Conservation (phyloP, 2,329 filamentous ascomycete genomes). For the Hypoxylon sp. region DNA sequence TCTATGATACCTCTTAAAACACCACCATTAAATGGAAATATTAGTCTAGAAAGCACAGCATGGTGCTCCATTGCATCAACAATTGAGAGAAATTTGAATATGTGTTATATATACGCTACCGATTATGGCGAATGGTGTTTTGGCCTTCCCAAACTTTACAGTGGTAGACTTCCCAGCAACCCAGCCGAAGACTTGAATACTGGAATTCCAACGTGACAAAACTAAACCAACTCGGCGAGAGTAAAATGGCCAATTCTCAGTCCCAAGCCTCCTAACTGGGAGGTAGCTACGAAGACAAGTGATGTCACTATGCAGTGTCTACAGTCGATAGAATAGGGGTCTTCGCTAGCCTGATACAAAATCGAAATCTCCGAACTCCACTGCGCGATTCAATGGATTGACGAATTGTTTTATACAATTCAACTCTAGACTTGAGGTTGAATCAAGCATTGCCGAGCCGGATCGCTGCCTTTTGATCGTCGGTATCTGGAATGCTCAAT, state of each 20-base stretch:
- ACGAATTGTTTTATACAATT: not conserved
- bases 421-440: constrained; percentile 2
- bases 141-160: not conserved
- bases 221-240: not conserved
- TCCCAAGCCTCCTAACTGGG: not conserved
- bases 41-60: not conserved
- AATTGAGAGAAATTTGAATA: not conserved
- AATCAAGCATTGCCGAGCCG: constrained; percentile 31
- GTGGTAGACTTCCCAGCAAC: not conserved
- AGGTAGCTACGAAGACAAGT: not conserved
- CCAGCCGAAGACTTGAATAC: not conserved
- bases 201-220: not conserved
- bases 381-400: not conserved
- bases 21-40: not conserved
- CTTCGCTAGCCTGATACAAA: not conserved
- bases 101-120: not conserved
- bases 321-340: not conserved
- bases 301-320: not conserved
- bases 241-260: not conserved
- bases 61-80: not conserved
- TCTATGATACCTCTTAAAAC: not conserved
- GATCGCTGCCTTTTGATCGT: constrained; percentile 20
- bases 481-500: constrained; percentile 22
- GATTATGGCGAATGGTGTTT: not conserved
- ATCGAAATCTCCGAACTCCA: constrained; percentile 32